phyloP scores from a whole-genome alignment of 371 early-diverging fungal species.

The Umbelopsis sp. region DNA sequence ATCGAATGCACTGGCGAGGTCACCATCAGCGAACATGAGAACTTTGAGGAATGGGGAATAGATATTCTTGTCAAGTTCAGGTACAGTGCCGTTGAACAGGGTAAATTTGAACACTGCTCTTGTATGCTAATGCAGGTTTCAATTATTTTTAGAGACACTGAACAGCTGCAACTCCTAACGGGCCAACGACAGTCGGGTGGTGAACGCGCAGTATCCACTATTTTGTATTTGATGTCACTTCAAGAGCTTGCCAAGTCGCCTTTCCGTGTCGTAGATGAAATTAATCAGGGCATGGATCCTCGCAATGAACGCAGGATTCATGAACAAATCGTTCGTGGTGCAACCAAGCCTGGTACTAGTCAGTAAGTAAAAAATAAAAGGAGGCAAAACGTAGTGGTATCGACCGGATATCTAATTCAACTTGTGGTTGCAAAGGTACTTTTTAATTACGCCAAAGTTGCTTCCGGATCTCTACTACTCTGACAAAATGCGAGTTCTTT shows the following conservation, averaged over 20 bases:
- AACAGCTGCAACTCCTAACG: constrained; percentile 86
- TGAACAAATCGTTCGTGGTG: constrained; percentile 84
- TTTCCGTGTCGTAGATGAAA: constrained; percentile 99
- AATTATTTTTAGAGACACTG: constrained; percentile 62
- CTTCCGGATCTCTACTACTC: constrained; percentile 95
- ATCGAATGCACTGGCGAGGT: constrained; percentile 95
- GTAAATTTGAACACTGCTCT: no score
- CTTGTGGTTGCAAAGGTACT: constrained; percentile 63
- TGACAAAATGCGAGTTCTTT: constrained; percentile 89
- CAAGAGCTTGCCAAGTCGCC: constrained; percentile 89
- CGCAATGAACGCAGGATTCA: constrained; percentile 97
- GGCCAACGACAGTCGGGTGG: constrained; percentile 98
- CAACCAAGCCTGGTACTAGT: constrained; percentile 64
- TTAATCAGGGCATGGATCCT: constrained; percentile 99
- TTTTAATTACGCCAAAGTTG: constrained; percentile 99
- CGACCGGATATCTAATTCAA: not conserved
- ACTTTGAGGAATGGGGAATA: constrained; percentile 95
- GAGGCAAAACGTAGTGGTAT: not conserved
- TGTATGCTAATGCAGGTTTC: no score
- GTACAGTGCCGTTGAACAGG: constrained; percentile 24
- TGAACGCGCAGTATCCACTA: constrained; percentile 95
- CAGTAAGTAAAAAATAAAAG: constrained; percentile 55
- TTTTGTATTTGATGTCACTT: constrained; percentile 96
- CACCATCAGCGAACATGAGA: constrained; percentile 67
- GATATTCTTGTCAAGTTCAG: constrained; percentile 93